These are phyloP conservation scores for Fraxinus americana DNA, from an alignment of 257 asterid species.

Conservation along the genomic window DNA sequence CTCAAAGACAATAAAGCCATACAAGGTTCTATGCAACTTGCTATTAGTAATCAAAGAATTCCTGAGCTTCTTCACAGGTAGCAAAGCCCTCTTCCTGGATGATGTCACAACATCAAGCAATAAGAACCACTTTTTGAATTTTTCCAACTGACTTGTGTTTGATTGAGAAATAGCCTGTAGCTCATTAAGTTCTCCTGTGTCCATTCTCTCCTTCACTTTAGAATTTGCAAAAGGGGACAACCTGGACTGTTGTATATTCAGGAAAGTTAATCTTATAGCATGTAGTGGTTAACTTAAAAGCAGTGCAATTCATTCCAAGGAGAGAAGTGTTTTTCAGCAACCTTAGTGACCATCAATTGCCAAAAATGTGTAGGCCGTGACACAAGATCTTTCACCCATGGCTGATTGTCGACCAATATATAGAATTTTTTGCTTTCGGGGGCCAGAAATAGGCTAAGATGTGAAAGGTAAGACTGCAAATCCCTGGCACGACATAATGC, in stretches of 20 bases:
- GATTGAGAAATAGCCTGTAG: conserved; percentile 44
- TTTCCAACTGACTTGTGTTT: conserved; percentile 39
- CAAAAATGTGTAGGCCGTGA: conserved; percentile 84
- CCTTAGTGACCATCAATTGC: conserved; percentile 99
- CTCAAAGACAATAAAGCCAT: conserved; percentile 95
- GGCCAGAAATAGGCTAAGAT: conserved; percentile 77
- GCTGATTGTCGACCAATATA: conserved; percentile 90
- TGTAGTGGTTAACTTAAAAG: background rate
- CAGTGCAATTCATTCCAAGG: background rate
- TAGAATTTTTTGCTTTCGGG: conserved; percentile 74
- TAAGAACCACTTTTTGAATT: conserved; percentile 66
- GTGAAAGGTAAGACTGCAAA: conserved; percentile 93
- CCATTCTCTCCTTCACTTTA: conserved; percentile 57
- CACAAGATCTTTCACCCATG: conserved; percentile 85
- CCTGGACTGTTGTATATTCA: conserved; percentile 67
- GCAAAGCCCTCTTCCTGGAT: conserved; percentile 82
- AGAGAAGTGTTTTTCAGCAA: conserved; percentile 37
- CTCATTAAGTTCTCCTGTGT: conserved; percentile 37
- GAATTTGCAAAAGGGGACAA: conserved; percentile 93
- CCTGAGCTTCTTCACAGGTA: conserved; percentile 85
- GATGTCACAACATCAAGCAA: conserved; percentile 67
- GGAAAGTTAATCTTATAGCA: conserved; percentile 20
- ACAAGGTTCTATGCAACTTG: conserved; percentile 83
- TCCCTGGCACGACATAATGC: conserved; percentile 59
- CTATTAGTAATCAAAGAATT: conserved; percentile 71